Base-by-base conservation (phyloP, 2,329 filamentous ascomycete genomes). In the Curvularia spicifera region DNA sequence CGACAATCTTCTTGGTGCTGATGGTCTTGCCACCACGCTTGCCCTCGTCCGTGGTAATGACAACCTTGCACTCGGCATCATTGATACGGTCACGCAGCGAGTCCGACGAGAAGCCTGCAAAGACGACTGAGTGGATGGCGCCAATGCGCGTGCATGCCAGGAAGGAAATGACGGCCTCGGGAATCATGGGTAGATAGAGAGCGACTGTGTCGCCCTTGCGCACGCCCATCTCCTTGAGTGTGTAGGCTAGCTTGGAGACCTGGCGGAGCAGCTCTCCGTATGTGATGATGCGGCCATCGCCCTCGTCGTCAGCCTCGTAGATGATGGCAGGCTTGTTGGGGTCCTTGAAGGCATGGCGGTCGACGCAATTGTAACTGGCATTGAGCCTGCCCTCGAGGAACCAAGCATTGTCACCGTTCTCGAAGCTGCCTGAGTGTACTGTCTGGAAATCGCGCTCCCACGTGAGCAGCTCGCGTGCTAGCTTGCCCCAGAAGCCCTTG, bases 121-220 rank as follows among this genome's bases (percentile, higher is more conserved):
- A 99, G 65, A 99, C 90, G 54, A 99, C 94, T 0, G 95, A 98
- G 85, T 99, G 95, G 4, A 99, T 86, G 40, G 95, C 95, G 62
- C 95, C 95, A 69, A 99, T 96, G 75, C 95, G 91, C 37, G 89
- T 82, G 78, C 93, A 96, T 60, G 95, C 95, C 56, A 99, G 84
- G 78, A 99, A 91, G 53, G 95, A 90, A 71, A 99, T 84, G 57
- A 99, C 72, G 6, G 95, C 95, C 80, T 99, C 94, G 55, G 95
- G 95, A 78, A 99, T 97, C 95, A 99, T 99, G 77, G 95, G 95
- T 65, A 99, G 82, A 83, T 99, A 99, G 67, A 99, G 91, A 63
- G 93, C 95, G 56, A 99, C 93, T 4, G 93, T 97, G 80, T 99
- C 95, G 55, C 95, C 95, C 84, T 97, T 98, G 82, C 90, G 88